Evolutionary conservation across 2,329 filamentous ascomycete genomes (phyloP).

Genomic region (Monilinia fructicola): DNA sequence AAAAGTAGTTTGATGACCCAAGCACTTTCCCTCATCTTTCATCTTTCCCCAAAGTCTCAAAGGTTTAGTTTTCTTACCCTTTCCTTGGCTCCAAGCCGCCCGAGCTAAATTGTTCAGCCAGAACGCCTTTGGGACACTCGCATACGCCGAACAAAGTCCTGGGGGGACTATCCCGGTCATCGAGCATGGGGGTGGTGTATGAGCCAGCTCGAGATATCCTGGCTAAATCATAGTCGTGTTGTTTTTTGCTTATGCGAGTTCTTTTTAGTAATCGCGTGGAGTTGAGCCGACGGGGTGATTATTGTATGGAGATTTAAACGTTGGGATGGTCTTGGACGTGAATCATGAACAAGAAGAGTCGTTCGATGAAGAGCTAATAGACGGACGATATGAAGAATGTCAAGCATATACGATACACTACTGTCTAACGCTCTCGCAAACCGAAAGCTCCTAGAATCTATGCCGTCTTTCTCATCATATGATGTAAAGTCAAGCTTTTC

Average conservation of each 20-base stretch:
- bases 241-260: neutral
- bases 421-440: neutral
- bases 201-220: neutral
- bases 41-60: neutral
- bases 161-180: slow-evolving; percentile 3
- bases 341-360: neutral
- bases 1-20: neutral
- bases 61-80: neutral
- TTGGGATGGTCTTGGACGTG: neutral
- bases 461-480: slow-evolving; percentile 14
- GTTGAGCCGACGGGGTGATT: neutral
- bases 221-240: neutral
- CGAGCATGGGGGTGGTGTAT: slow-evolving; percentile 2
- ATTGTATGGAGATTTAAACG: neutral
- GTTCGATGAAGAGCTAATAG: neutral
- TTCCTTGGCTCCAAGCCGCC: slow-evolving; percentile 5
- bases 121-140: slow-evolving; percentile 17
- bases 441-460: neutral
- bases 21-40: neutral
- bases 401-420: neutral
- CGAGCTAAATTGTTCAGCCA: slow-evolving; percentile 9
- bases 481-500: slow-evolving; percentile 9
- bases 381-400: neutral
- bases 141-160: slow-evolving; percentile 1
- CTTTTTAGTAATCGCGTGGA: neutral